Evolutionary conservation across 148 eudicot species (phyloP).

Genomic region (Chenopodium berlandieri): DNA sequence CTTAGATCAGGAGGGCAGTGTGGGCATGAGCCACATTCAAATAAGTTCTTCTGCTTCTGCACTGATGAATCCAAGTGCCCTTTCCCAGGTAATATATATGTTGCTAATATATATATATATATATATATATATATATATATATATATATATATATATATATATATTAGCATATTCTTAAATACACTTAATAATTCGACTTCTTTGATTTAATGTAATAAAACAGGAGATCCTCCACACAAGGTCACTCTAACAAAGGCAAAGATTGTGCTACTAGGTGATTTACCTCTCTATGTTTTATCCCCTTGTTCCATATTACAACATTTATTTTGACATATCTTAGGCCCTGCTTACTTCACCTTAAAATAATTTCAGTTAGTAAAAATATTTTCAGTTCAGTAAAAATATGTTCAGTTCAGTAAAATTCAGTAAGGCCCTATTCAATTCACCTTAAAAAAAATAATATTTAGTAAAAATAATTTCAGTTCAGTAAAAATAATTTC

Average conservation of each 20-base stretch:
- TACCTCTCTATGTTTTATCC: too few relatives aligned
- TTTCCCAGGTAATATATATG: conserved; percentile 18
- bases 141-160: not conserved
- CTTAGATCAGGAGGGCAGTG: conserved; percentile 47
- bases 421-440: too few relatives aligned
- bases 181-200: not conserved
- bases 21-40: conserved; percentile 36
- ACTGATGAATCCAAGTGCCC: conserved; percentile 28
- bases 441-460: too few relatives aligned
- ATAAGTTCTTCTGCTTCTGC: conserved; percentile 51
- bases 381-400: too few relatives aligned
- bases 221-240: conserved; percentile 19
- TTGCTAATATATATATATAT: not conserved
- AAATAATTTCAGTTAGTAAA: too few relatives aligned
- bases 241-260: conserved; percentile 5
- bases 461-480: too few relatives aligned
- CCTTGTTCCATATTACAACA: too few relatives aligned
- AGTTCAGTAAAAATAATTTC: too few relatives aligned
- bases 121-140: too few relatives aligned
- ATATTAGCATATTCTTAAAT: not conserved
- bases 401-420: too few relatives aligned
- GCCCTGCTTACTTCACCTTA: too few relatives aligned
- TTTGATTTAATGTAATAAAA: not conserved
- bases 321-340: not conserved
- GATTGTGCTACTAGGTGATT: conserved; percentile 19